Evolutionary conservation across 345 rosid genomes (phyloP).

Genomic region (Excoecaria cochinchinensis): DNA sequence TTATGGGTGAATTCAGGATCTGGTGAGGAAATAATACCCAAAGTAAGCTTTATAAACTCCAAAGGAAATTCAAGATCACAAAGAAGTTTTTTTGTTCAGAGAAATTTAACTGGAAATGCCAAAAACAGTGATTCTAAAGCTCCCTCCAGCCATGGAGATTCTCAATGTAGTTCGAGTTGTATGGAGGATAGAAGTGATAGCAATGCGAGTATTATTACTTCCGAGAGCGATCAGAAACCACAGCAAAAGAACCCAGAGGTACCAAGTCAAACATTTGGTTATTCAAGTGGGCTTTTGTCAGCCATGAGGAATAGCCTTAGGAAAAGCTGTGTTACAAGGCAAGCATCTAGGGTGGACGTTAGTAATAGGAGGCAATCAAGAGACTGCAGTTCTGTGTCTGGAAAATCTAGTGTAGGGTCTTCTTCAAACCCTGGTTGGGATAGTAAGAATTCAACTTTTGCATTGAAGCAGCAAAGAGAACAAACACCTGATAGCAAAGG

Average conservation of each 20-base stretch:
- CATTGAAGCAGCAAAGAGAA: conserved; percentile 32
- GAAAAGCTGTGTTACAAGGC: conserved; percentile 53
- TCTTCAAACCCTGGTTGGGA: conserved; percentile 33
- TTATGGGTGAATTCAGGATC: conserved; percentile 14
- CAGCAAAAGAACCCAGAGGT: conserved; percentile 25
- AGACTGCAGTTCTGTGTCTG: conserved; percentile 38
- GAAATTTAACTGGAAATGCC: conserved; percentile 15
- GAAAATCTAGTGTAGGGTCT: conserved; percentile 54
- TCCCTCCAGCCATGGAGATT: neutral
- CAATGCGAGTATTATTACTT: conserved; percentile 40
- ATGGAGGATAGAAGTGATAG: conserved; percentile 25
- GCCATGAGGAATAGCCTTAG: conserved; percentile 42
- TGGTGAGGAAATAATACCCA: conserved; percentile 31
- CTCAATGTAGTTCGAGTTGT: conserved; percentile 22
- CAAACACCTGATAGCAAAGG: conserved; percentile 46
- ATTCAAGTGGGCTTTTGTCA: conserved; percentile 37
- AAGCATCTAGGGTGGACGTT: conserved; percentile 48
- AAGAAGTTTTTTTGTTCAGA: conserved; percentile 29
- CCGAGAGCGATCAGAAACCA: conserved; percentile 31
- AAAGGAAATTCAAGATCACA: conserved; percentile 34
- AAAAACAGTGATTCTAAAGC: conserved; percentile 20
- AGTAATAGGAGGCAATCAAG: conserved; percentile 22
- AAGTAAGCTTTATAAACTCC: conserved; percentile 23
- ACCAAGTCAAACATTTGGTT: conserved; percentile 40
- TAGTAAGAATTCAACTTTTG: conserved; percentile 16